phyloP scores from a whole-genome alignment of 164 flowering plant genomes.

The Nymphaea colorata region DNA sequence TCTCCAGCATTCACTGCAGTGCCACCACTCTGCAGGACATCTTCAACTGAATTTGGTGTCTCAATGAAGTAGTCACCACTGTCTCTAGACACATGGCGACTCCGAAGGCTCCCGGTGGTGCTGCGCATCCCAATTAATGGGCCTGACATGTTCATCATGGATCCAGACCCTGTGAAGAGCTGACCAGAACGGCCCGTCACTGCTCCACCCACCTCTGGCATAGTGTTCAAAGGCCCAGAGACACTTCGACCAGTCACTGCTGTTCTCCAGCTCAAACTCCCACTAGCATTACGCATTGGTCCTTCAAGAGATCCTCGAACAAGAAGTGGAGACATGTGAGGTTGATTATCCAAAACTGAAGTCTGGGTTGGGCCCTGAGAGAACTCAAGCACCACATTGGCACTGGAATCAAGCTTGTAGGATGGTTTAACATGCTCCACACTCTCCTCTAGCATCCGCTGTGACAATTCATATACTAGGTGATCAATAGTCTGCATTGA shows the following conservation, averaged over 20 bases:
- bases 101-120: conserved; percentile 84
- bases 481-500: conserved; percentile 98
- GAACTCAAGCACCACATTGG: conserved; percentile 68
- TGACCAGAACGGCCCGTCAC: conserved; percentile 82
- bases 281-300: conserved; percentile 82
- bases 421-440: conserved; percentile 56
- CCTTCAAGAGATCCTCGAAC: conserved; percentile 96
- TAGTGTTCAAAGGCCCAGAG: conserved; percentile 88
- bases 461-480: conserved; percentile 82
- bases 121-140: conserved; percentile 90
- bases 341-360: conserved; percentile 59
- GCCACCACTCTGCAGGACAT: conserved; percentile 54
- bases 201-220: conserved; percentile 77
- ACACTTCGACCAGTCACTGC: conserved; percentile 76
- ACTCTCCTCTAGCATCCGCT: conserved; percentile 89
- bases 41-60: conserved; percentile 95
- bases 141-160: conserved; percentile 86
- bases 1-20: conserved; percentile 73
- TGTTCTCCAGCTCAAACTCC: conserved; percentile 94
- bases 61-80: conserved; percentile 94
- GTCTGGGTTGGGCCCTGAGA: conserved; percentile 88
- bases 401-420: conserved; percentile 42
- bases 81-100: conserved; percentile 92
- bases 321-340: conserved; percentile 97
- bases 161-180: conserved; percentile 42